phyloP scores from a whole-genome alignment of 208 protist genomes.

The Trypanosoma lewisi region DNA sequence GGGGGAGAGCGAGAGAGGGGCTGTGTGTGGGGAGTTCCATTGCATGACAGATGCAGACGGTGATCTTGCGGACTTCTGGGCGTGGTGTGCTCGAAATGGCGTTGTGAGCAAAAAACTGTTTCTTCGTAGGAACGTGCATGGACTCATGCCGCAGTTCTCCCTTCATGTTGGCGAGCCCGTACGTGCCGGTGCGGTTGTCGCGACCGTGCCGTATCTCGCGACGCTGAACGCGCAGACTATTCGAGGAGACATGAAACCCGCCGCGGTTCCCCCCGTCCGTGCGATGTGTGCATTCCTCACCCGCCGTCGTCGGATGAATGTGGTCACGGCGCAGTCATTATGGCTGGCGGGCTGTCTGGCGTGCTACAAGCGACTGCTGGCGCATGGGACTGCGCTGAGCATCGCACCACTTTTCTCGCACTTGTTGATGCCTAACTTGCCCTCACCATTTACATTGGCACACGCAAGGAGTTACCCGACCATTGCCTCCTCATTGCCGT shows the following conservation, averaged over 20 bases:
- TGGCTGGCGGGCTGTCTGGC: constrained; percentile 30
- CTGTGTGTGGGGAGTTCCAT: neutral
- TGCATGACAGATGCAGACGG: constrained; percentile 18
- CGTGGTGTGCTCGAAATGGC: constrained; percentile 50
- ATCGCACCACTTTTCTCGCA: constrained; percentile 37
- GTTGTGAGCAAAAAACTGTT: constrained; percentile 59
- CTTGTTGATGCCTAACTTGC: constrained; percentile 27
- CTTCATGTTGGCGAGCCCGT: constrained; percentile 42
- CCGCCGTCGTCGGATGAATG: constrained; percentile 47
- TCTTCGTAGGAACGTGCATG: constrained; percentile 17
- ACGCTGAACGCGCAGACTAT: constrained; percentile 70
- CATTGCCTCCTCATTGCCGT: constrained; percentile 22
- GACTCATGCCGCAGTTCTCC: constrained; percentile 24
- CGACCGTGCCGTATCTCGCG: constrained; percentile 65
- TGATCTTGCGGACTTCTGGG: constrained; percentile 55
- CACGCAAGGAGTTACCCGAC: constrained; percentile 28
- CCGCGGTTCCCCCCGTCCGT: constrained; percentile 41
- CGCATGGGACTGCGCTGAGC: constrained; percentile 2
- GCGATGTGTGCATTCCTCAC: constrained; percentile 49
- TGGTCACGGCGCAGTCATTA: constrained; percentile 13
- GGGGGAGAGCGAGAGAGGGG: neutral
- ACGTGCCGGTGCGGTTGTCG: constrained; percentile 49
- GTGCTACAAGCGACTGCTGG: constrained; percentile 38
- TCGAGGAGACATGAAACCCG: constrained; percentile 47
- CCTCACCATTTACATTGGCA: constrained; percentile 29